A percentile compares a stretch with the other conserved stretches of the same genome.
Conservation (phyloP, 2,329 filamentous ascomycete genomes). For the Ceratocystis huliohia region DNA sequence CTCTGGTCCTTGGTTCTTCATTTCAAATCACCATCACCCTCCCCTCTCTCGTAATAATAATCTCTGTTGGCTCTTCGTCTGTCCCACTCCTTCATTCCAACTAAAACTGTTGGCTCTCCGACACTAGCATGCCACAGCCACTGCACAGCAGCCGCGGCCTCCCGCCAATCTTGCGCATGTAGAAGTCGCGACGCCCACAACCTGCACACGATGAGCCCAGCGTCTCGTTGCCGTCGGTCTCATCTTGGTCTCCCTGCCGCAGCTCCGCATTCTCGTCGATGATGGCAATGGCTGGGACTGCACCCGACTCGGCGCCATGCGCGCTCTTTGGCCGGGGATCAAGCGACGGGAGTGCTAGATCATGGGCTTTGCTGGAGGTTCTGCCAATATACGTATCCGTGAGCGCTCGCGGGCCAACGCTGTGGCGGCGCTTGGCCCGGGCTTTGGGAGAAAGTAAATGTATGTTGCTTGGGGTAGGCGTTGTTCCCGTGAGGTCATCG, state of each 20-base stretch:
- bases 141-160: conserved; percentile 5
- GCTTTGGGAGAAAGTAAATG: neutral
- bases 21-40: no score
- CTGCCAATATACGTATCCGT: neutral
- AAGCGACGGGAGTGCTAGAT: neutral
- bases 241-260: neutral
- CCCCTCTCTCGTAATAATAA: no score
- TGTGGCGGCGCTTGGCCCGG: conserved; percentile 5
- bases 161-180: conserved; percentile 12
- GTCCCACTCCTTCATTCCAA: neutral
- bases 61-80: no score
- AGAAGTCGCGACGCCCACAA: conserved; percentile 13
- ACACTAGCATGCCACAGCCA: conserved; percentile 11
- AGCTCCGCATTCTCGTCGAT: neutral
- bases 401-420: neutral
- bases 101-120: neutral
- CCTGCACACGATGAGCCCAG: conserved; percentile 10
- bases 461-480: neutral
- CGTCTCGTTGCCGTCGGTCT: neutral
- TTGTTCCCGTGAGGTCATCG: neutral
- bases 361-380: neutral
- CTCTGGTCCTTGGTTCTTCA: no score
- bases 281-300: neutral
- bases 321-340: neutral
- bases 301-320: neutral